Percentiles rank a stretch among this genome's conserved stretches.
Conservation (phyloP, 83 land plant genomes). For the Picea abies region DNA sequence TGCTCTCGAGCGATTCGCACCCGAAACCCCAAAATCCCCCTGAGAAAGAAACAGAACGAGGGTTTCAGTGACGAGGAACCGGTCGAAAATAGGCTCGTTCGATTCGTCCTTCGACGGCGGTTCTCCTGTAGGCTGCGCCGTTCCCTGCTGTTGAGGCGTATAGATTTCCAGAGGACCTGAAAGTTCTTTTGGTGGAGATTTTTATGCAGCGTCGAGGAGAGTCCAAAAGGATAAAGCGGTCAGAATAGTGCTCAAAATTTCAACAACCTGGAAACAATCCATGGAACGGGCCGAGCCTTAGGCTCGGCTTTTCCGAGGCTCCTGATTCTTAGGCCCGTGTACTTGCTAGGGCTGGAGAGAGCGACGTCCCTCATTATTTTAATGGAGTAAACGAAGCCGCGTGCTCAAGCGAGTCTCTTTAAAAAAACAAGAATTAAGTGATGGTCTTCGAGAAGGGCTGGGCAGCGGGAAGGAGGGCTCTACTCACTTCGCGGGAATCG, state of each 20-base stretch:
- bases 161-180: not conserved
- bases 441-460: too few relatives aligned
- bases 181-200: not conserved
- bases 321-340: not conserved
- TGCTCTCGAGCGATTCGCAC: not conserved
- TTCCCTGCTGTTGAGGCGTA: not conserved
- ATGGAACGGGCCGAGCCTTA: conserved; percentile 1
- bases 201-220: conserved; percentile 1
- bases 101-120: not conserved
- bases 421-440: not conserved
- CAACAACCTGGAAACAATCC: conserved; percentile 18
- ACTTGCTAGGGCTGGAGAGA: conserved; percentile 11
- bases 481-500: conserved; percentile 13
- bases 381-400: conserved; percentile 2
- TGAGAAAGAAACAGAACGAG: not conserved
- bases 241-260: conserved; percentile 12
- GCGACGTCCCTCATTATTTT: not conserved
- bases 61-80: not conserved
- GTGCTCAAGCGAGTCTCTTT: not conserved
- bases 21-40: not conserved
- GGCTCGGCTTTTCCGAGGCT: not conserved
- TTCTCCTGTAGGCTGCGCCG: not conserved
- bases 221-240: conserved; percentile 3
- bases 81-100: not conserved
- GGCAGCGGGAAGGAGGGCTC: too few relatives aligned